phyloP scores from a whole-genome alignment of 2,329 filamentous ascomycete species.

The Mollisia scopiformis region DNA sequence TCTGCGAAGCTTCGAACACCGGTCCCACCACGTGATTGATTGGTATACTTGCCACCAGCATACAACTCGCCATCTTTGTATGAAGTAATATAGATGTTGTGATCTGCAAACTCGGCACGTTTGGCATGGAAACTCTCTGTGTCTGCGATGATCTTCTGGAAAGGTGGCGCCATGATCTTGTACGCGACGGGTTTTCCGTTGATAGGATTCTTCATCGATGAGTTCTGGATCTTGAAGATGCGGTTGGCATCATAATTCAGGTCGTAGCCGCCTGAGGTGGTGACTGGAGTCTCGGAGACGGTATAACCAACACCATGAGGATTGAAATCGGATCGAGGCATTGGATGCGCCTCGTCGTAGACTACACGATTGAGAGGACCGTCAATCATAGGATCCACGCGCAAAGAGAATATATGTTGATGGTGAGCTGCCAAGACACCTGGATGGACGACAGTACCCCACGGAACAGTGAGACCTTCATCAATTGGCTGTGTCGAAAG shows the following conservation, averaged over 20 bases:
- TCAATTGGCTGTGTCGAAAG: conserved; percentile 70
- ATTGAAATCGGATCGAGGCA: conserved; percentile 58
- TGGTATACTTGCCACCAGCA: conserved; percentile 58
- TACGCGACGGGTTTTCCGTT: conserved; percentile 58
- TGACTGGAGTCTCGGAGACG: conserved; percentile 49
- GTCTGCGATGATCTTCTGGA: conserved; percentile 59
- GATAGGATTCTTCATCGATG: conserved; percentile 51
- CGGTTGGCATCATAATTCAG: conserved; percentile 51
- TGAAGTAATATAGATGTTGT: conserved; percentile 58
- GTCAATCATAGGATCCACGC: conserved; percentile 64
- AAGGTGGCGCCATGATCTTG: conserved; percentile 57
- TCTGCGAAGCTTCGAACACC: conserved; percentile 57
- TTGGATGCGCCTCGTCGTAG: conserved; percentile 61
- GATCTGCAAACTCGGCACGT: conserved; percentile 56
- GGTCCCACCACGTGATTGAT: conserved; percentile 55
- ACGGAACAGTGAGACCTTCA: conserved; percentile 63
- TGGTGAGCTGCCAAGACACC: conserved; percentile 72
- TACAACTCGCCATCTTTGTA: conserved; percentile 56
- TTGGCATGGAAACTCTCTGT: conserved; percentile 49
- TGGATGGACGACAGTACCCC: conserved; percentile 70
- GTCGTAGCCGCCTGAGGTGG: conserved; percentile 49
- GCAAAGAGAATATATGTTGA: conserved; percentile 75
- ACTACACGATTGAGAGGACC: conserved; percentile 57
- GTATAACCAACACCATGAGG: conserved; percentile 55
- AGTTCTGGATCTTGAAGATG: conserved; percentile 62